Evolutionary conservation across 129 eudicot species (phyloP).

Genomic region (Escallonia rubra): DNA sequence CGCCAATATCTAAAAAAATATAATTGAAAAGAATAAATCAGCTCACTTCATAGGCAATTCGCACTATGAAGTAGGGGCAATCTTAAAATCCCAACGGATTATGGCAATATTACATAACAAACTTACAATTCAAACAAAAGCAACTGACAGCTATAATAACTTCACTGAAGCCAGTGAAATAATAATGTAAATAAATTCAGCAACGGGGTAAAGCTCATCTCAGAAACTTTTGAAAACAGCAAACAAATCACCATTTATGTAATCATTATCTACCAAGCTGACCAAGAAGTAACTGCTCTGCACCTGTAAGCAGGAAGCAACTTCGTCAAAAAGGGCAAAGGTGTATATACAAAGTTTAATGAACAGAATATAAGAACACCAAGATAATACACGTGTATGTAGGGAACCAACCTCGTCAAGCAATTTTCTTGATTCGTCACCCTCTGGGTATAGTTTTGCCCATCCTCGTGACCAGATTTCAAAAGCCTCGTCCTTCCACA

Average conservation of each 20-base stretch:
- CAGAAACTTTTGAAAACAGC: slow-evolving; percentile 51
- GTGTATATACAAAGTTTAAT: too few relatives aligned
- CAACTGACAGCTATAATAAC: not conserved
- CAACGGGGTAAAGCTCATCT: not conserved
- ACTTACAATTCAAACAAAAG: not conserved
- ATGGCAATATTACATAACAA: slow-evolving; percentile 9
- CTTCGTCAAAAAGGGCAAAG: too few relatives aligned
- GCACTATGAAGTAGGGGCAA: slow-evolving; percentile 6
- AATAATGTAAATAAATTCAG: not conserved
- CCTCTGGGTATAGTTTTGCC: slow-evolving; percentile 78
- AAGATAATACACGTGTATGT: not conserved
- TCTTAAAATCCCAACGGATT: not conserved
- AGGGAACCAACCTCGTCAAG: slow-evolving; percentile 66
- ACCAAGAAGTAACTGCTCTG: slow-evolving; percentile 77
- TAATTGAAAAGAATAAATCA: not conserved
- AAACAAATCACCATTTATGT: slow-evolving; percentile 64
- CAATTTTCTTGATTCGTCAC: slow-evolving; percentile 61
- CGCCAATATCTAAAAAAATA: too few relatives aligned
- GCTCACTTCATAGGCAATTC: slow-evolving; percentile 14
- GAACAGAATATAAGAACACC: too few relatives aligned
- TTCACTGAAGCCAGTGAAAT: not conserved
- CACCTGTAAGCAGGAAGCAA: slow-evolving; percentile 45
- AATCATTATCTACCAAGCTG: slow-evolving; percentile 91
- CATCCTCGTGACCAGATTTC: slow-evolving; percentile 94
- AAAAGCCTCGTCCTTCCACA: slow-evolving; percentile 97